Base-by-base conservation (phyloP, 2,329 filamentous ascomycete genomes). In the Lasiodiplodia gonubiensis region DNA sequence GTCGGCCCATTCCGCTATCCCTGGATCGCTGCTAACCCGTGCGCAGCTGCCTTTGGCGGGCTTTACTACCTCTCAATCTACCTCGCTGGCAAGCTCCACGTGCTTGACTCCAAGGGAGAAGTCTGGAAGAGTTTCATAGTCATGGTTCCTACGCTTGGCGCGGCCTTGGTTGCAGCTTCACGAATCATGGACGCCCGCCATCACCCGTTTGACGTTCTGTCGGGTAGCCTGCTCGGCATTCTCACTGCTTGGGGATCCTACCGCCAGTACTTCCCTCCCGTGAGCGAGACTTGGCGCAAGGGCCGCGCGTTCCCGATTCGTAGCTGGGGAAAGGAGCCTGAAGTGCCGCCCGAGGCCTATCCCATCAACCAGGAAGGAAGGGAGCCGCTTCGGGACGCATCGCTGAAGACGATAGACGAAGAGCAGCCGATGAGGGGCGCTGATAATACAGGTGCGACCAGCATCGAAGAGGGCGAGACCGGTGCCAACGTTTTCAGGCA, bases 161-260 rank as follows among this genome's bases (percentile, higher is more conserved):
- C 86, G 21, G 80, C 81, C 12, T 79, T 88, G 51, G 81, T 88
- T 64, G 84, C 86, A 6, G 83, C 85, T 46, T 84, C 83, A 16
- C 83, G 86, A 53, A 88, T 88, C 67, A 88, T 88, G 86, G 86
- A 88, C 71, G 86, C 86, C 25, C 82, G 86, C 18, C 86, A 88
- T 68, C 86, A 88, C 71, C 85, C 86, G 0, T 88, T 88, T 73
- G 86, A 88, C 70, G 86, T 88, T 35, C 80, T 88, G 49, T 83
- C 82, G 14, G 86, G 86, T 10, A 84, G 83, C 1, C 70, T 84
- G 11, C 76, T 88, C 2, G 86, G 86, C 4, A 79, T 86, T 21
- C 70, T 83, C 37, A 83, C 83, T 48, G 85, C 84, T 10, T 86
- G 80, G 77, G 78, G 80, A 35, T 78, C 85, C 1, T 88, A 88